Evolutionary conservation across 2,329 filamentous ascomycete species (phyloP).

Genomic region (Sporothrix luriei): DNA sequence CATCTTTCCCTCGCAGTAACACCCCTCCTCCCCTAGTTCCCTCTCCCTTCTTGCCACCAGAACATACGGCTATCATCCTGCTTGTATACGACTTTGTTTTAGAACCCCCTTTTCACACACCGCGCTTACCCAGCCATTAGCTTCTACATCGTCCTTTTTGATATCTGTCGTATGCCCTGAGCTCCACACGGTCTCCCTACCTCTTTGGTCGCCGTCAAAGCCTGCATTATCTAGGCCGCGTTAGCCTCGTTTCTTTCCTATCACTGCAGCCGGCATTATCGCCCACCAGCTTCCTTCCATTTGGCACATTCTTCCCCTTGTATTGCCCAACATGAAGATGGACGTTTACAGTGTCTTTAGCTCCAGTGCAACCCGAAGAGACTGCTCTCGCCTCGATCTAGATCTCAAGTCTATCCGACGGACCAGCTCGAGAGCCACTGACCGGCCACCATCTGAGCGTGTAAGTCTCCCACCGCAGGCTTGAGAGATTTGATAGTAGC

Average conservation of each 20-base stretch:
- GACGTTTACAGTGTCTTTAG: slow-evolving; percentile 57
- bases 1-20: slow-evolving; percentile 7
- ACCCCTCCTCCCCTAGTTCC: background rate
- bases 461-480: background rate
- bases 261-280: background rate
- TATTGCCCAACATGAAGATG: slow-evolving; percentile 42
- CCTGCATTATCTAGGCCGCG: slow-evolving; percentile 9
- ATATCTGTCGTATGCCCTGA: background rate
- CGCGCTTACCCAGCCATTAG: background rate
- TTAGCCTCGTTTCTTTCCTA: background rate
- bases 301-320: background rate
- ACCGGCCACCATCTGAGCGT: background rate
- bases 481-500: background rate
- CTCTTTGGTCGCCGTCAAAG: background rate
- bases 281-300: background rate
- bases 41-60: slow-evolving; percentile 10
- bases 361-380: slow-evolving; percentile 49
- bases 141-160: background rate
- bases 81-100: background rate
- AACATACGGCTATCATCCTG: background rate
- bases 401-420: slow-evolving; percentile 51
- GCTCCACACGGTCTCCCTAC: background rate
- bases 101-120: background rate
- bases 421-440: slow-evolving; percentile 36
- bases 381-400: slow-evolving; percentile 54